Evolutionary conservation across 2,329 filamentous ascomycete genomes (phyloP), one percentile per base, ranked within the genome.

Genomic region (Ophiobolus disseminans): DNA sequence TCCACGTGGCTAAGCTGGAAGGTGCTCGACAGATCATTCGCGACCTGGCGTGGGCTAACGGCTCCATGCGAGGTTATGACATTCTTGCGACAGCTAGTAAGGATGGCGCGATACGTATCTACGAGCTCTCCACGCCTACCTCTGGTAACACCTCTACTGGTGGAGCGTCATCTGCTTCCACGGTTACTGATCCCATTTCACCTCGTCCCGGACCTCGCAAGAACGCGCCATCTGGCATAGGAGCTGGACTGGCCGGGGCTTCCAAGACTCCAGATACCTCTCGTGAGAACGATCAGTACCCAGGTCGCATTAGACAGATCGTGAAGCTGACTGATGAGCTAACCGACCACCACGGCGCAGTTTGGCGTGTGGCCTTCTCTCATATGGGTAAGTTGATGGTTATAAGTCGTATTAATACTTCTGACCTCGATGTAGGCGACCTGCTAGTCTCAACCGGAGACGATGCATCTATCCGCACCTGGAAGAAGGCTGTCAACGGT

Each of bases 41-140:
- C 38, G 92, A 97, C 69, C 84, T 97, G 1, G 87, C 90, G 2
- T 99, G 94, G 94, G 91, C 93, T 1, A 89, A 91, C 38, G 93
- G 91, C 10, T 95, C 91, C 57, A 91, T 95, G 63, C 80, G 92
- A 30, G 93, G 93, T 1, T 93, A 90, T 70, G 94, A 99, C 71
- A 82, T 93, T 48, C 83, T 97, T 61, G 94, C 93, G 3, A 95
- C 92, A 5, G 93, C 91, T 2, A 94, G 90, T 69, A 95, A 95
- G 72, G 94, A 99, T 69, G 93, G 94, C 3, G 87, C 86, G 61
- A 86, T 97, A 31, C 83, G 93, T 31, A 88, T 99, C n/a, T 96
- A 95, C 66, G 86, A 93, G 62, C 73, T 96, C 14, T 84, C 86
- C 26, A 88, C 88, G 62, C 55, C 75, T 66, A 53, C 76, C 72